A percentile compares a stretch with the other conserved stretches of the same genome.
Evolutionary conservation across 805 yeast species (phyloP).

Genomic region (Dipodascopsis uninucleata): DNA sequence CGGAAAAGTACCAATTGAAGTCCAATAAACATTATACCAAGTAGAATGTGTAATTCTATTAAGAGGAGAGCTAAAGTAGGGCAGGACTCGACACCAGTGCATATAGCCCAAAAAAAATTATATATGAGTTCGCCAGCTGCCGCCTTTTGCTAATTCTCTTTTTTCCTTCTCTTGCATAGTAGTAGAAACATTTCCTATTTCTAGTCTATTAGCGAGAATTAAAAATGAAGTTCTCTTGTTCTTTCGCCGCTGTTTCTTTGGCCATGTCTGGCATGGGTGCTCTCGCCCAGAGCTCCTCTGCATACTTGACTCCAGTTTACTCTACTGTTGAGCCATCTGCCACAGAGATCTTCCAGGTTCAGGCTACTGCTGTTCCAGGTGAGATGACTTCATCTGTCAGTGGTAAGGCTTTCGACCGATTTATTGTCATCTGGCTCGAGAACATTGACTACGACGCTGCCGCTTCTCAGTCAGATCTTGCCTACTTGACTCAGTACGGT

Average conservation of each 20-base stretch:
- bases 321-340: constrained; percentile 37
- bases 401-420: constrained; percentile 43
- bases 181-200: too few relatives aligned
- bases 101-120: too few relatives aligned
- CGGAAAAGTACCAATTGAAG: too few relatives aligned
- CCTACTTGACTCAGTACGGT: constrained; percentile 45
- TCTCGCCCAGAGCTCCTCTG: constrained; percentile 28
- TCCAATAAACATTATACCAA: too few relatives aligned
- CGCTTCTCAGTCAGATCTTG: constrained; percentile 43
- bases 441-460: constrained; percentile 53
- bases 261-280: constrained; percentile 11
- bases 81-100: too few relatives aligned
- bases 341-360: constrained; percentile 33
- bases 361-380: constrained; percentile 35
- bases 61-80: too few relatives aligned
- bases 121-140: too few relatives aligned
- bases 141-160: too few relatives aligned
- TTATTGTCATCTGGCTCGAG: constrained; percentile 48
- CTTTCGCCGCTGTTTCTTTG: constrained; percentile 3
- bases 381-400: constrained; percentile 38
- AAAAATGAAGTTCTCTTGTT: too few relatives aligned
- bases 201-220: too few relatives aligned
- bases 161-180: too few relatives aligned
- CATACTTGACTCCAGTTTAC: constrained; percentile 33
- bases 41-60: too few relatives aligned